phyloP scores from a whole-genome alignment of 768 basidiomycete species.

The Amanita muscaria region DNA sequence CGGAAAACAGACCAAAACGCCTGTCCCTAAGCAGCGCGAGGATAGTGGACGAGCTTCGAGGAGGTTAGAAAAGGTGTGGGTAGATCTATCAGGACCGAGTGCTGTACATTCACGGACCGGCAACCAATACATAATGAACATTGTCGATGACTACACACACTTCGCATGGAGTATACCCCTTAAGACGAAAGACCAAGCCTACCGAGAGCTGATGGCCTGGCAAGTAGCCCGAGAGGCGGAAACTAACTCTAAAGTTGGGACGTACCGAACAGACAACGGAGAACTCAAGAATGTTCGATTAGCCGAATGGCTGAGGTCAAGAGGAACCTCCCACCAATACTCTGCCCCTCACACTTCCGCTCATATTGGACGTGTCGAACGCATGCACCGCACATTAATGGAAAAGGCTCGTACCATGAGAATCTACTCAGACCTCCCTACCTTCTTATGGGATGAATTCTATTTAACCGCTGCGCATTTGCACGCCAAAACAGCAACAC shows the following conservation, averaged over 20 bases:
- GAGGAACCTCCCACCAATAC: constrained; percentile 11
- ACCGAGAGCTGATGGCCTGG: constrained; percentile 21
- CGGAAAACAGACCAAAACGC: constrained; percentile 26
- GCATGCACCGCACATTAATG: constrained; percentile 26
- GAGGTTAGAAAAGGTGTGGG: constrained; percentile 21
- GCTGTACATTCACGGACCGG: constrained; percentile 17
- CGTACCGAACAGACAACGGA: constrained; percentile 12
- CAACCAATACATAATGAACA: constrained; percentile 24
- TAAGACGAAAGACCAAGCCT: constrained; percentile 18
- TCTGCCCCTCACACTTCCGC: constrained; percentile 28
- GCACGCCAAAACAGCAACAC: constrained; percentile 10
- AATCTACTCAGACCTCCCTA: constrained; percentile 12
- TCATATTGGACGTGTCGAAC: constrained; percentile 27
- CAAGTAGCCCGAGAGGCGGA: constrained; percentile 14
- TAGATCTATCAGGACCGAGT: constrained; percentile 22
- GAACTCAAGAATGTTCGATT: constrained; percentile 15
- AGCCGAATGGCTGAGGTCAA: constrained; percentile 11
- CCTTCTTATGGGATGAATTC: constrained; percentile 25
- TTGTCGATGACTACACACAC: constrained; percentile 26
- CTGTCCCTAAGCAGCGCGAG: constrained; percentile 22
- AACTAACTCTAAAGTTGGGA: constrained; percentile 12
- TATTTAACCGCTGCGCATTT: constrained; percentile 22
- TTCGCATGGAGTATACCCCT: constrained; percentile 27
- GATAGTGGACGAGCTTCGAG: constrained; percentile 16
- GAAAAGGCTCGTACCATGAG: constrained; percentile 23